A percentile compares a stretch with the other conserved stretches of the same genome.
phyloP scores from a whole-genome alignment of 2,329 filamentous ascomycete species.

The Pseudopithomyces chartarum region DNA sequence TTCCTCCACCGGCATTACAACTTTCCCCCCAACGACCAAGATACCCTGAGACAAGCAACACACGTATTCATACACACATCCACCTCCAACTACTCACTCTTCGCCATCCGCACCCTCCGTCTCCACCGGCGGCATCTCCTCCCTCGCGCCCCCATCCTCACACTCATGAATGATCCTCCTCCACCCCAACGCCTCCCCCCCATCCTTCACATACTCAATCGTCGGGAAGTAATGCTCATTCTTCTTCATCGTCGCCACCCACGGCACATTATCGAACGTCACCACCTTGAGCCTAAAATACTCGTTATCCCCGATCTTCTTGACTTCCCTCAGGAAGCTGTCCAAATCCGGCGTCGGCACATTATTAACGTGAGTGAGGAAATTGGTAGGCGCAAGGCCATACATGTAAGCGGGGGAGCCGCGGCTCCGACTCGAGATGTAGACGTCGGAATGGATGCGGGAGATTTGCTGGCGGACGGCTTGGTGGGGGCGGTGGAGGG shows the following conservation, averaged over 20 bases:
- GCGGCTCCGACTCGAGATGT: constrained; percentile 76
- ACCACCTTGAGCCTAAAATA: constrained; percentile 98
- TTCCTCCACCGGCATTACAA: too few species aligned
- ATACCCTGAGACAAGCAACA: too few species aligned
- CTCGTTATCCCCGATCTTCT: constrained; percentile 91
- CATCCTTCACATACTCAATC: constrained; percentile 67
- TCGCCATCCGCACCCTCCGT: neutral
- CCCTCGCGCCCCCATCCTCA: constrained; percentile 44
- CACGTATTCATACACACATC: too few species aligned
- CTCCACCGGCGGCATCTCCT: constrained; percentile 28
- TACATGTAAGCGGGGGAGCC: constrained; percentile 58
- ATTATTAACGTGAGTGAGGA: constrained; percentile 95
- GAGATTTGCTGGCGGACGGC: constrained; percentile 97
- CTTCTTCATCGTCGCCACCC: constrained; percentile 99
- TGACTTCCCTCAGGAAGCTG: constrained; percentile 78
- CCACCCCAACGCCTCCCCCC: constrained; percentile 59
- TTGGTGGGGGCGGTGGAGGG: constrained; percentile 91
- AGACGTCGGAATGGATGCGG: constrained; percentile 94
- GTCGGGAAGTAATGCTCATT: constrained; percentile 92
- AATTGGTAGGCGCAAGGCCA: constrained; percentile 92
- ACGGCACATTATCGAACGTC: constrained; percentile 97
- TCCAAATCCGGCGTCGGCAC: constrained; percentile 81
- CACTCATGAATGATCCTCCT: constrained; percentile 61
- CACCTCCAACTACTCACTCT: neutral
- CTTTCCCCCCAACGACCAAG: too few species aligned